Evolutionary conservation across 108 stramenopile species (phyloP).

Genomic region (Epithemia pelagica): DNA sequence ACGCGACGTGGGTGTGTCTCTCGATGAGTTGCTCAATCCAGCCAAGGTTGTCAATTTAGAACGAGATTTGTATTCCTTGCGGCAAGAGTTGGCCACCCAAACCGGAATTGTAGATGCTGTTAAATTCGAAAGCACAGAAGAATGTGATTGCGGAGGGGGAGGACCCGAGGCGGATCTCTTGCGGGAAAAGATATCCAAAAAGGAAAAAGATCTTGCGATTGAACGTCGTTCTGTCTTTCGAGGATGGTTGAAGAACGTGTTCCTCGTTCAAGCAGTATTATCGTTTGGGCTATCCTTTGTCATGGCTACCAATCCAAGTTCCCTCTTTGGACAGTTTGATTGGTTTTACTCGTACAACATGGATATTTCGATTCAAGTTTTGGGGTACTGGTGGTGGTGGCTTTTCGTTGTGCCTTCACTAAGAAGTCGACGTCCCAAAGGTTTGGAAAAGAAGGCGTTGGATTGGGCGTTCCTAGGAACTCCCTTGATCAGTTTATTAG

Average conservation of each 20-base stretch:
- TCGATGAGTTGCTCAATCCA: slow-evolving; percentile 85
- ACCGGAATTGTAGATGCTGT: slow-evolving; percentile 28
- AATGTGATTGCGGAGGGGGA: slow-evolving; percentile 60
- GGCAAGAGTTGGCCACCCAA: slow-evolving; percentile 50
- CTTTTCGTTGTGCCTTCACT: slow-evolving; percentile 93
- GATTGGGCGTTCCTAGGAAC: slow-evolving; percentile 93
- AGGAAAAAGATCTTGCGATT: slow-evolving; percentile 67
- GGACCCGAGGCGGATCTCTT: slow-evolving; percentile 59
- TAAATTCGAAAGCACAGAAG: slow-evolving; percentile 29
- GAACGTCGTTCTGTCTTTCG: slow-evolving; percentile 92
- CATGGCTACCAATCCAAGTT: slow-evolving; percentile 77
- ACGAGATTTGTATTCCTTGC: slow-evolving; percentile 74
- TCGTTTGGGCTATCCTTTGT: slow-evolving; percentile 73
- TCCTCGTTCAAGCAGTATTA: slow-evolving; percentile 85
- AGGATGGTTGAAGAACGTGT: slow-evolving; percentile 93
- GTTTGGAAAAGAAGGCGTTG: slow-evolving; percentile 89
- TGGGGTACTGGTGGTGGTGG: slow-evolving; percentile 99
- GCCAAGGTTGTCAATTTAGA: slow-evolving; percentile 91
- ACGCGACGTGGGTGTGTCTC: slow-evolving; percentile 55
- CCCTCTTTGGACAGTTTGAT: slow-evolving; percentile 60
- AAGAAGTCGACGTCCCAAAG: slow-evolving; percentile 77
- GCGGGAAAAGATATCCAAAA: slow-evolving; percentile 72
- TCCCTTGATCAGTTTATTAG: slow-evolving; percentile 73
- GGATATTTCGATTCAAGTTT: slow-evolving; percentile 81
- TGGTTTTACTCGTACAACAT: slow-evolving; percentile 59